A percentile compares a stretch with the other conserved stretches of the same genome.
Evolutionary conservation across 768 basidiomycete species (phyloP).

Genomic region (Rhizopogon sp.): DNA sequence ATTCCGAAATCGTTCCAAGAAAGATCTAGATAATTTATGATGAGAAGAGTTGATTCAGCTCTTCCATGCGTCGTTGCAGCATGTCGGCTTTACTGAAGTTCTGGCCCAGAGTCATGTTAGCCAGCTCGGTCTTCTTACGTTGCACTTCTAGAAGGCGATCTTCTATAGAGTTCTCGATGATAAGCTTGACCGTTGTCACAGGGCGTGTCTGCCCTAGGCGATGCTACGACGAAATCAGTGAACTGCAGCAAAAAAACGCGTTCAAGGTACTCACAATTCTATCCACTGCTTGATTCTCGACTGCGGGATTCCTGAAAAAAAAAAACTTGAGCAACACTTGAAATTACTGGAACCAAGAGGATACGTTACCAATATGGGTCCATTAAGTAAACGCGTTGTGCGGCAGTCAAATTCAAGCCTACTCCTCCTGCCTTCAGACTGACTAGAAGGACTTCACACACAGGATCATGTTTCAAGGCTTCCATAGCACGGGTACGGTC

Average conservation of each 20-base stretch:
- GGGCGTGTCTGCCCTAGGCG: slow-evolving; percentile 92
- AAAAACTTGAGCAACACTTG: slow-evolving; percentile 1
- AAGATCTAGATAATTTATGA: slow-evolving; percentile 26
- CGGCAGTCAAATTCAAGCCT: slow-evolving; percentile 92
- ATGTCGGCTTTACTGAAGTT: slow-evolving; percentile 86
- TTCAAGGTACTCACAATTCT: slow-evolving; percentile 67
- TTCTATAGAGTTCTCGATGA: slow-evolving; percentile 94
- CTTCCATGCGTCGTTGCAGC: slow-evolving; percentile 82
- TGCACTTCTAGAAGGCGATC: slow-evolving; percentile 90
- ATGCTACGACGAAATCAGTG: slow-evolving; percentile 48
- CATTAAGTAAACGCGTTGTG: slow-evolving; percentile 91
- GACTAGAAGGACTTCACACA: slow-evolving; percentile 90
- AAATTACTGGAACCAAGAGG: not conserved
- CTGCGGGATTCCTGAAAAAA: slow-evolving; percentile 80
- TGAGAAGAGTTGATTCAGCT: slow-evolving; percentile 73
- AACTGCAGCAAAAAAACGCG: not conserved
- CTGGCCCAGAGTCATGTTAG: slow-evolving; percentile 89
- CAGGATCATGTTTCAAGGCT: slow-evolving; percentile 82
- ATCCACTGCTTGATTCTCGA: slow-evolving; percentile 97
- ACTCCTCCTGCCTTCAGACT: slow-evolving; percentile 97
- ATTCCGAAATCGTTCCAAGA: slow-evolving; percentile 12
- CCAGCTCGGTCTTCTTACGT: slow-evolving; percentile 89
- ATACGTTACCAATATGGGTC: slow-evolving; percentile 84
- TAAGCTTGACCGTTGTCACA: slow-evolving; percentile 87
- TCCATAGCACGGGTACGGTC: slow-evolving; percentile 92